Percentiles rank a stretch among this genome's conserved stretches.
These are phyloP conservation scores for Hibiscus syriacus DNA, from an alignment of 345 rosid genomes.

Conservation along the genomic window DNA sequence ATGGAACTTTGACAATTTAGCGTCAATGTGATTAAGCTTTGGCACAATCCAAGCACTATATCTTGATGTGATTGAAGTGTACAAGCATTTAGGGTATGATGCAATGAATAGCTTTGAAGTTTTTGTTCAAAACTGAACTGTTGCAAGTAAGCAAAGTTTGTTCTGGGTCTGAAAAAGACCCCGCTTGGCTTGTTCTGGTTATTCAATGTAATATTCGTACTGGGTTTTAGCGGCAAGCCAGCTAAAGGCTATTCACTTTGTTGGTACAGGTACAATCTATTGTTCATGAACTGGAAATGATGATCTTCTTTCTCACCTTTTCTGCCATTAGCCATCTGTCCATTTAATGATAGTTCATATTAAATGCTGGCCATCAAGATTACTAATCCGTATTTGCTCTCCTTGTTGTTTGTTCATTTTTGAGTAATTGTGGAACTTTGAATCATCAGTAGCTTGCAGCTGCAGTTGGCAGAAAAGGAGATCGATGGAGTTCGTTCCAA, in stretches of 20 bases:
- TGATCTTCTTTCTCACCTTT: not conserved
- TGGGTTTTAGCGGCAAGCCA: slow-evolving; percentile 2
- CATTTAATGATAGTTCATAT: not conserved
- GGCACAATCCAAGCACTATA: not conserved
- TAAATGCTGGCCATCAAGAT: not conserved
- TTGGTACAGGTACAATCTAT: not conserved
- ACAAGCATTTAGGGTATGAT: not conserved
- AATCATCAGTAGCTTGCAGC: slow-evolving; percentile 31
- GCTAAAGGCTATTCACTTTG: not conserved
- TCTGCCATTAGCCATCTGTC: not conserved
- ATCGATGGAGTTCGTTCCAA: slow-evolving; percentile 29
- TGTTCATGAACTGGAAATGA: not conserved
- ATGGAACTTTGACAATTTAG: not conserved
- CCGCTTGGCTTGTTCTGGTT: not conserved
- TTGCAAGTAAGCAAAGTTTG: not conserved
- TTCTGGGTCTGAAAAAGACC: not conserved
- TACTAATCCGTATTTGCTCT: not conserved
- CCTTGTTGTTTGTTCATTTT: not conserved
- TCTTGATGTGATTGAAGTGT: not conserved
- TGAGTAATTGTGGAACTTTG: not conserved
- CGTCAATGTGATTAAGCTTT: not conserved
- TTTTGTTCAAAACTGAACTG: not conserved
- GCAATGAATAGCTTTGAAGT: not conserved
- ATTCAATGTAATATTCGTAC: slow-evolving; percentile 4
- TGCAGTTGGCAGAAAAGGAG: slow-evolving; percentile 33